Conservation (phyloP, 495 filamentous ascomycete genomes). For the Penicillium malachiteum region DNA sequence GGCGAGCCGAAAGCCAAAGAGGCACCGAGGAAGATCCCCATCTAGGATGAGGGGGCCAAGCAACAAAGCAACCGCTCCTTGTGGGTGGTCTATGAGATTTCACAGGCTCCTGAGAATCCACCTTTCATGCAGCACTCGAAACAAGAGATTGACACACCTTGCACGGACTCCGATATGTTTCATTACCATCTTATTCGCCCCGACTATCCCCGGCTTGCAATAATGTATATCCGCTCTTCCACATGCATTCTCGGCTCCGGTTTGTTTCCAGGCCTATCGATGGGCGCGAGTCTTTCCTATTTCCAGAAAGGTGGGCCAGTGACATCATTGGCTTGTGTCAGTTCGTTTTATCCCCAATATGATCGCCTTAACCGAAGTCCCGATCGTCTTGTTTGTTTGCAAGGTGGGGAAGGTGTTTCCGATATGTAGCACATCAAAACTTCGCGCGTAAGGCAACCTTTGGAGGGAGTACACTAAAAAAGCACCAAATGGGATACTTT, state of each 20-base stretch:
- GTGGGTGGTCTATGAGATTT: constrained; percentile 16
- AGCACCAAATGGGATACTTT: too few species aligned
- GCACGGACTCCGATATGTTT: constrained; percentile 11
- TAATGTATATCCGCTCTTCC: neutral
- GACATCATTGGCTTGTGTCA: constrained; percentile 21
- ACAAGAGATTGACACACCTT: constrained; percentile 8
- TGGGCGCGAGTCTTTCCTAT: constrained; percentile 9
- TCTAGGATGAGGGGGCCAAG: constrained; percentile 33
- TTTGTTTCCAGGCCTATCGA: constrained; percentile 12
- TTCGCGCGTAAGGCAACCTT: neutral
- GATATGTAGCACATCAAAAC: constrained; percentile 5
- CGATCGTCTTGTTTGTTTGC: constrained; percentile 8
- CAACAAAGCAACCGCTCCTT: neutral
- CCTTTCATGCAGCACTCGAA: constrained; percentile 9
- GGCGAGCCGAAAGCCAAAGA: constrained; percentile 30
- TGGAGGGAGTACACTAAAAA: too few species aligned
- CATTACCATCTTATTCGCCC: constrained; percentile 3
- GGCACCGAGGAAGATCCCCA: constrained; percentile 40
- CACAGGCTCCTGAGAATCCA: constrained; percentile 16
- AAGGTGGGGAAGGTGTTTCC: constrained; percentile 4
- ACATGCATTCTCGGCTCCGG: constrained; percentile 9
- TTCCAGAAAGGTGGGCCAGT: constrained; percentile 12
- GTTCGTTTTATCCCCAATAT: neutral
- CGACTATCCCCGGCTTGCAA: constrained; percentile 13
- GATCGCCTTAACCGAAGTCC: constrained; percentile 16